A percentile compares a stretch with the other conserved stretches of the same genome.
Evolutionary conservation across 345 rosid genomes (phyloP).

Genomic region (Citrus australasica): DNA sequence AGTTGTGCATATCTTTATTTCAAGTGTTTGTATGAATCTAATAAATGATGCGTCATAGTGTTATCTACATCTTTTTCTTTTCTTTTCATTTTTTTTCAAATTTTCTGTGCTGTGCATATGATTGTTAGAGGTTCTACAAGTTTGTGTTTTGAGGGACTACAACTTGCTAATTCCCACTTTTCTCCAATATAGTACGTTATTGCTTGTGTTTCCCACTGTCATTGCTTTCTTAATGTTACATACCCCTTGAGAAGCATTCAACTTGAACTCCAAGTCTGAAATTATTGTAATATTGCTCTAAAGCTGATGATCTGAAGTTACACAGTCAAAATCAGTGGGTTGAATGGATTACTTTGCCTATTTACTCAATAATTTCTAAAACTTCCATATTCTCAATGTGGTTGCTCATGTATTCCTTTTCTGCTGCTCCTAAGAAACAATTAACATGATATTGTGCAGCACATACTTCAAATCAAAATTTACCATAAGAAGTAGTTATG

Average conservation of each 20-base stretch:
- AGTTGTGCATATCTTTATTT: background rate
- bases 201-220: background rate
- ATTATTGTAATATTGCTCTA: background rate
- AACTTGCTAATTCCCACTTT: background rate
- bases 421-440: background rate
- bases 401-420: background rate
- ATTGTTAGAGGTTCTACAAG: background rate
- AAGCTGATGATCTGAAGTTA: background rate
- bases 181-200: background rate
- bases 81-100: background rate
- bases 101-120: background rate
- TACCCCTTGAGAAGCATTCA: background rate
- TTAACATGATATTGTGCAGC: background rate
- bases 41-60: background rate
- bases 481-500: background rate
- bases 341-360: background rate
- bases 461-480: background rate
- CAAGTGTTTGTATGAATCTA: background rate
- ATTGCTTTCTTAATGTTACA: background rate
- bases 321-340: background rate
- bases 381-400: background rate
- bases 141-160: background rate
- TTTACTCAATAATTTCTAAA: background rate
- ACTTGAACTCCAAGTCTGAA: background rate
- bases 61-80: background rate